phyloP scores from a whole-genome alignment of 192 early-diverging fungal genomes.

The Coemansia sp. region DNA sequence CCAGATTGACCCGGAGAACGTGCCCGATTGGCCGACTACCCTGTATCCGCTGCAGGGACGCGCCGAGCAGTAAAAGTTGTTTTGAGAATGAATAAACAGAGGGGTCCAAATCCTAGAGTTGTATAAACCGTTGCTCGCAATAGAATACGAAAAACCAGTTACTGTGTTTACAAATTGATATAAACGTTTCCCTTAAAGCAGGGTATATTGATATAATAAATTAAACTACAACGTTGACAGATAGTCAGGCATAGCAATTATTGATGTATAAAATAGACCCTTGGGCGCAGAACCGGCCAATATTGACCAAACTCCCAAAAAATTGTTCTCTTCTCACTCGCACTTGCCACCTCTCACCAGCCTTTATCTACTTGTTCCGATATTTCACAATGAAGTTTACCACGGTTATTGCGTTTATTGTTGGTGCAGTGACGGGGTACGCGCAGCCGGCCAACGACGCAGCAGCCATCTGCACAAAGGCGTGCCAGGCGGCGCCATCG shows the following conservation, averaged over 20 bases:
- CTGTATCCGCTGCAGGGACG: not conserved
- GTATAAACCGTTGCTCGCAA: too few species aligned
- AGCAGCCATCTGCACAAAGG: slow-evolving; percentile 21
- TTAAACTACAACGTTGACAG: not conserved
- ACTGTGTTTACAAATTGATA: not conserved
- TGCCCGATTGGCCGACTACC: slow-evolving; percentile 69
- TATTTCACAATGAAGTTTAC: slow-evolving; percentile 19
- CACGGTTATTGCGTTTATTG: not conserved
- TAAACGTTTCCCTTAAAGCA: not conserved
- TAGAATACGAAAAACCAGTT: too few species aligned
- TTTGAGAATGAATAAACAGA: too few species aligned
- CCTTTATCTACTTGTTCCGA: not conserved
- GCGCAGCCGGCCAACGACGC: slow-evolving; percentile 13
- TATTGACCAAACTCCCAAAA: not conserved
- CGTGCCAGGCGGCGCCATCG: slow-evolving; percentile 25
- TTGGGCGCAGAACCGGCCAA: too few species aligned
- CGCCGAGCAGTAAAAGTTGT: too few species aligned
- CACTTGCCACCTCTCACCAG: not conserved
- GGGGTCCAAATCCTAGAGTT: too few species aligned
- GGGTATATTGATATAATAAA: not conserved
- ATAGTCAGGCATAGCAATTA: not conserved
- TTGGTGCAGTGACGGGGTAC: not conserved
- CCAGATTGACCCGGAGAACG: slow-evolving; percentile 56
- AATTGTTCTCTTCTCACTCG: not conserved
- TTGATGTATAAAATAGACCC: not conserved